Base-by-base conservation (phyloP, 2,329 filamentous ascomycete species). In the Arthrobotrys iridis region DNA sequence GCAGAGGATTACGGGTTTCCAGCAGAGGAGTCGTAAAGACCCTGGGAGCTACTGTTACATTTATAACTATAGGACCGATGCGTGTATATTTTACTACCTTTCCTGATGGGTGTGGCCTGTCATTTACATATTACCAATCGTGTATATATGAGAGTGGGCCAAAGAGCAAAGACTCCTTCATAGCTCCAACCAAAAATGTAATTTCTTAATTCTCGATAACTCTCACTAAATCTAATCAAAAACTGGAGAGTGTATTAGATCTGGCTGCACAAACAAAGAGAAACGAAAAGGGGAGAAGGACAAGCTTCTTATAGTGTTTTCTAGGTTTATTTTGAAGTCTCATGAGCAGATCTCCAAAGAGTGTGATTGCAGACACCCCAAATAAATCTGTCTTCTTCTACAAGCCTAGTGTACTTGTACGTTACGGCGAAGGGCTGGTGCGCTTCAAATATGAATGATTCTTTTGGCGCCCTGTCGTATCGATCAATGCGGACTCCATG, bases 51-150 rank as follows among this genome's bases (percentile, higher is more conserved):
- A 93, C 81, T 91, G 92, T 8, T 96, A 96, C 82, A 87, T 97
- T 60, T 97, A 96, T 83, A 97, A 97, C 80, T 97, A 96, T 79
- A 86, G 93, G 73, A 96, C 92, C 7, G 91, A 91, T 0, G 90
- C 87, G 71, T 93, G 92, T 81, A 86, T 97, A 58, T 92, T 94
- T 81, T 97, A 97, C 82, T 93, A 97, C 82, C 83, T 97, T 28
- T 74, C 43, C 15, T 74, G 37, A 62, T 43, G 72, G 78, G 50
- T 8, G 50, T 55, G 43, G 35, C 10, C 11, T 46, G 7, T 13
- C 35, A 20, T 78, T 55, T 68, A 76, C 50, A 37, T 55, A 55
- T 3, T 24, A n/a, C 10, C 4, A 33, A 3, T 55, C 75, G 76
- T 78, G 77, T 78, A 77, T 71, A 60, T 64, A 58, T 10, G 18